Percentiles rank a stretch among this genome's conserved stretches.
Conservation (phyloP, 345 rosid genomes). For the Citrus mangshanensis region DNA sequence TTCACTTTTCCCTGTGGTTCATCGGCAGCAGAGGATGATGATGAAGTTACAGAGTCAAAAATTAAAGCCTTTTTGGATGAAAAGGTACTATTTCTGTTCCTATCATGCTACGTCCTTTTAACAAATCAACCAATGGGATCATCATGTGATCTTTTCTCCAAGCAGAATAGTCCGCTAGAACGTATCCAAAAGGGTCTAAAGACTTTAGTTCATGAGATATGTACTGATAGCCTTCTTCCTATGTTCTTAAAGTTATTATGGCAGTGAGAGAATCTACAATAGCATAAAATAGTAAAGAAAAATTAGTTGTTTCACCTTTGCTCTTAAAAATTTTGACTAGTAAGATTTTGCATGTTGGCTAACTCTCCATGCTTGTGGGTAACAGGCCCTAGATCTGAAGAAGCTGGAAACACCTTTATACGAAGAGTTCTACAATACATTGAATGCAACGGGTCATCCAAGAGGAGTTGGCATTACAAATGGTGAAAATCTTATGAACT, state of each 20-base stretch:
- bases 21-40: slow-evolving; percentile 62
- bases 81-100: slow-evolving; percentile 43
- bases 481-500: slow-evolving; percentile 48
- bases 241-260: not conserved
- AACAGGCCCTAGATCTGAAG: slow-evolving; percentile 75
- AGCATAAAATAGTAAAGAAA: not conserved
- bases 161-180: not conserved
- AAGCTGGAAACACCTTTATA: slow-evolving; percentile 77
- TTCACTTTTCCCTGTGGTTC: slow-evolving; percentile 48
- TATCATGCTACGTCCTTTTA: not conserved
- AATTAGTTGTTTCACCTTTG: not conserved
- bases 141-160: slow-evolving; percentile 2
- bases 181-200: not conserved
- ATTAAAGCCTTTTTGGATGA: slow-evolving; percentile 85
- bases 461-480: slow-evolving; percentile 36
- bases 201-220: not conserved
- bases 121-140: slow-evolving; percentile 11
- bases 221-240: not conserved
- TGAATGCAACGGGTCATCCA: slow-evolving; percentile 50
- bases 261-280: not conserved
- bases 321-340: not conserved
- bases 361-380: not conserved
- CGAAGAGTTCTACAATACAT: slow-evolving; percentile 76
- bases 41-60: slow-evolving; percentile 80
- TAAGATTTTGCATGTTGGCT: not conserved